Base-by-base conservation (phyloP, 257 asterid species). In the Solanum piurae region DNA sequence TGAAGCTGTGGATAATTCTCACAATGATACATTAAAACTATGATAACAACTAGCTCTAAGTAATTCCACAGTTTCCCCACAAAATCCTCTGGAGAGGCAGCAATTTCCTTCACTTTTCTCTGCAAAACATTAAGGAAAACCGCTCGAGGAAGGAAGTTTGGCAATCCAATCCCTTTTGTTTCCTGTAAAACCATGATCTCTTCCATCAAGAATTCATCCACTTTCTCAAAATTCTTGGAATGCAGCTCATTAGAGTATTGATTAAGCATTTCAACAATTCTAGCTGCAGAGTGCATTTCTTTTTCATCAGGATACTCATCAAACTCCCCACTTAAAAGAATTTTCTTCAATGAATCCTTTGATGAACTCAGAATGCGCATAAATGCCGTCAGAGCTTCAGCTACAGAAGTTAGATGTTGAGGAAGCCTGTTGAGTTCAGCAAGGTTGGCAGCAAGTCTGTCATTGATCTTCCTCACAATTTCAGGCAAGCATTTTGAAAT, bases 251-350 rank as follows among this genome's bases (percentile, higher is more conserved):
- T 68, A 5, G 89, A 88, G 34, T 83, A 88, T 33, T 88, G 75
- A 40, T 88, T 29, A 6, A 83, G 83, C 77, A 88, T 69, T 13
- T 88, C 90, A 18, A 87, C 88, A 31, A 84, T 13, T 42, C 86
- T 44, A 9, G 90, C 86, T 6, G 88, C 38, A 40, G 86, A 83
- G 36, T 87, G 89, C 83, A 87, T 80, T 36, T 87, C 79, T 9
- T 23, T 21, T 0, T 23, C 84, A 2, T 88, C 84, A 9, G 89
- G 84, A 9, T 69, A 88, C 21, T 88, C 89, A 5, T 88, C 89
- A 7, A 88, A 88, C 66, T 83, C 89, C 18, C 87, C 87, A 33
- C 76, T 88, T 13, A 66, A 0, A 9, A 87, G 55, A 60, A 87
- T 79, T 55, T 77, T 87, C 33, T 46, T 36, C 2, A 83, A 16